Evolutionary conservation across 176 grass and related monocot species (phyloP), one percentile per base, ranked within the genome.

Genomic region (Puya raimondii): DNA sequence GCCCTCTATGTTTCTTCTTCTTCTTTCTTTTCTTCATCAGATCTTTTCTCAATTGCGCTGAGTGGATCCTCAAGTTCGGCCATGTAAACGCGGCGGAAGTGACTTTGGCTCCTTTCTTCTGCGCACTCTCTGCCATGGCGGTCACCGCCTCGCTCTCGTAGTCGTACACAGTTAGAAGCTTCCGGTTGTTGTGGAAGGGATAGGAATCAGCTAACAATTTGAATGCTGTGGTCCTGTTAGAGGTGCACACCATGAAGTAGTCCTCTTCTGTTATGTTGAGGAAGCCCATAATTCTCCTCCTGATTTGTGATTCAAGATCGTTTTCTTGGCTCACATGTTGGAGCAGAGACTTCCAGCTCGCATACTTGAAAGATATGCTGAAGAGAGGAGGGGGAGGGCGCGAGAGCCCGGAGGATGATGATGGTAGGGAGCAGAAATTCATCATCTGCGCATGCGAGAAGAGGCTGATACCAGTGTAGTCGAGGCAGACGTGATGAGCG

Each of bases 371-470:
- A 63, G 80, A 85, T 79, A 96, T 86, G 76, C 87, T 82, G 49
- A 96, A 96, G 86, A 96, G 88, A 2, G 88, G 91, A 50, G 91
- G 88, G 79, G 78, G 83, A 76, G 79, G 26, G 53, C 26, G 13
- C 18, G 69, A 29, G 3, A 72, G 20, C 2, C 74, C 9, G 1
- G 81, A 29, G 1, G 85, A 86, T 11, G 79, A 84, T 33, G 86
- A 91, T 8, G 91, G 56, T 0, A 69, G 1, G 9, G 80, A 76
- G 1, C 78, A 63, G 80, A 70, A 42, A 42, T 42, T 42, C 33
- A 7, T 81, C 91, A 96, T 86, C 88, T 96, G 91, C 23, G 85
- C 75, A 69, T 91, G 80, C 47, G 91, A 96, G 88, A 96, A 96
- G 66, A 96, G 83, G 86, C 85, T 88, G 78, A 96, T 76, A 65